Conservation (phyloP, 2,329 filamentous ascomycete genomes). For the Lachnellula hyalina region DNA sequence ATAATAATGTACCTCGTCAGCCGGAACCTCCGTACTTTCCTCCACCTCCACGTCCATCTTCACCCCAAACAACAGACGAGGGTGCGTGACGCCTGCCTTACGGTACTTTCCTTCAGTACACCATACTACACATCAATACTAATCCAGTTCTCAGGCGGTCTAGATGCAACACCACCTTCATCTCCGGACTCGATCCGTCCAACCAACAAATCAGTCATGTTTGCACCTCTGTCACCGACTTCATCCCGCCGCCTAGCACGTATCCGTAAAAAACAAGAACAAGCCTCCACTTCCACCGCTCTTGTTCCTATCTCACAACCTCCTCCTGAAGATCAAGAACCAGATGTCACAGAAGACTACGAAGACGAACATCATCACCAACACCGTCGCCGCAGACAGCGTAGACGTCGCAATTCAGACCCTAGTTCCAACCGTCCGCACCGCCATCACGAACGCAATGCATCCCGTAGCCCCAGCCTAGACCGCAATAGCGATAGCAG, state of each 20-base stretch:
- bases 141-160: constrained; percentile 3
- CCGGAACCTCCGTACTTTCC: constrained; percentile 23
- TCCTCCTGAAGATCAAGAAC: neutral
- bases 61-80: constrained; percentile 24
- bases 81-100: constrained; percentile 21
- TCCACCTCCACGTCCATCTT: constrained; percentile 23
- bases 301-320: constrained; percentile 1
- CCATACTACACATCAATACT: too few relatives aligned
- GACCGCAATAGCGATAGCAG: neutral
- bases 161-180: constrained; percentile 14
- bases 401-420: constrained; percentile 25
- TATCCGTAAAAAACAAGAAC: constrained; percentile 10
- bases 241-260: constrained; percentile 21
- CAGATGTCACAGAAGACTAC: neutral
- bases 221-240: constrained; percentile 29
- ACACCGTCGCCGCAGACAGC: constrained; percentile 16
- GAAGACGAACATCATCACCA: constrained; percentile 1
- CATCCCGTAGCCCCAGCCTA: constrained; percentile 12
- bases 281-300: neutral
- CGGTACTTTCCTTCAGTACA: neutral
- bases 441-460: constrained; percentile 13
- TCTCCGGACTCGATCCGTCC: constrained; percentile 7
- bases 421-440: constrained; percentile 27
- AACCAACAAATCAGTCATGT: constrained; percentile 28
- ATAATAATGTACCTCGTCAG: constrained; percentile 13